Conservation (phyloP, 495 filamentous ascomycete species). For the Penicillium simplicissimum region DNA sequence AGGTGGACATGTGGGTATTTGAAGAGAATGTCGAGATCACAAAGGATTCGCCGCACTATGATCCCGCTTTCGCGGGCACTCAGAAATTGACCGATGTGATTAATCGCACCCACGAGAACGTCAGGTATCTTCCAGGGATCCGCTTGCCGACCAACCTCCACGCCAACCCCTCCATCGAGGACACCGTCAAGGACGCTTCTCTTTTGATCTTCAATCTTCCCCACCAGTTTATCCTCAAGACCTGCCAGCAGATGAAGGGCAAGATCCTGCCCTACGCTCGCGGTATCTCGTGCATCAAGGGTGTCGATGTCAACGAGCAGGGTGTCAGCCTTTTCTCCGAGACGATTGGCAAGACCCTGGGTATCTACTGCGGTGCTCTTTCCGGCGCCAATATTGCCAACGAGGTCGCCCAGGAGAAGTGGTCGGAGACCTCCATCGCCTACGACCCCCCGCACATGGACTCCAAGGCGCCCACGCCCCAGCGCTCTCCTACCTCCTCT, state of each 20-base stretch:
- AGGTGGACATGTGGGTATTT: slow-evolving; percentile 97
- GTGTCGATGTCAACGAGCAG: slow-evolving; percentile 82
- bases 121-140: slow-evolving; percentile 93
- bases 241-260: slow-evolving; percentile 82
- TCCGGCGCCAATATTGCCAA: slow-evolving; percentile 96
- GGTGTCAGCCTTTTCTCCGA: slow-evolving; percentile 91
- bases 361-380: slow-evolving; percentile 95
- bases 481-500: slow-evolving; percentile 55
- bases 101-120: slow-evolving; percentile 91
- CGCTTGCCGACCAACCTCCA: slow-evolving; percentile 80
- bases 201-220: slow-evolving; percentile 97
- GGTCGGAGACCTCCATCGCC: slow-evolving; percentile 93
- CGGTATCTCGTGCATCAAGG: slow-evolving; percentile 97
- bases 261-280: slow-evolving; percentile 89
- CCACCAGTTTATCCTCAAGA: slow-evolving; percentile 92
- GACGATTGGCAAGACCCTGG: slow-evolving; percentile 82
- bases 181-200: slow-evolving; percentile 76
- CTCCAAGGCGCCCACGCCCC: slow-evolving; percentile 68
- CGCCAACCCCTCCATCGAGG: slow-evolving; percentile 83
- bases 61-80: slow-evolving; percentile 56
- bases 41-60: slow-evolving; percentile 61
- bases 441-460: slow-evolving; percentile 91
- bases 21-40: slow-evolving; percentile 81
- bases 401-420: slow-evolving; percentile 93
- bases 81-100: slow-evolving; percentile 89